These are phyloP conservation scores for Talaromyces amestolkiae DNA, from an alignment of 2,329 filamentous ascomycete genomes.

Conservation along the genomic window DNA sequence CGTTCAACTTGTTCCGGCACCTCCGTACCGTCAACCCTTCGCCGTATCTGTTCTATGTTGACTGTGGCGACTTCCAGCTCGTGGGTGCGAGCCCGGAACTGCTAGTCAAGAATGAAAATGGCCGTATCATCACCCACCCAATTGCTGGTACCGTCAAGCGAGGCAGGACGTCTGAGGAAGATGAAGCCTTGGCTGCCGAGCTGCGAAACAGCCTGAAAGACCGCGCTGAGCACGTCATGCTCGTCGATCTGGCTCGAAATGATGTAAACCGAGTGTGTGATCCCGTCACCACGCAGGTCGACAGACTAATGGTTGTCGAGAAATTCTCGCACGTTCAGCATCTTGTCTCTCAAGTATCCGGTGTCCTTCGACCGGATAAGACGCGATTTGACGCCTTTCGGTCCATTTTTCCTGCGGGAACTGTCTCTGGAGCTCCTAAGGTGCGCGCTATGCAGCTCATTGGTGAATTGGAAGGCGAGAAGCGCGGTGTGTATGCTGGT, in stretches of 20 bases:
- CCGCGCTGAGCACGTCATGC: conserved; percentile 92
- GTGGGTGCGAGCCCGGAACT: conserved; percentile 93
- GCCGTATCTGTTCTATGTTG: conserved; percentile 94
- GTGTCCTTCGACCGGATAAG: conserved; percentile 76
- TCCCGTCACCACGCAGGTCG: conserved; percentile 82
- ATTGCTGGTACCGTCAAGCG: conserved; percentile 95
- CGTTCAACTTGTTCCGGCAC: conserved; percentile 97
- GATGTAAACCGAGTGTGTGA: conserved; percentile 96
- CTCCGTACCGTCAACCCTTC: conserved; percentile 94
- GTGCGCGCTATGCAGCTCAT: conserved; percentile 97
- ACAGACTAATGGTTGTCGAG: conserved; percentile 90
- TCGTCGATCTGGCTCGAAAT: conserved; percentile 93
- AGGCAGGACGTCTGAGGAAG: conserved; percentile 75
- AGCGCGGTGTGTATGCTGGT: conserved; percentile 91
- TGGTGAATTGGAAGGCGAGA: conserved; percentile 88
- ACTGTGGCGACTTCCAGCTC: conserved; percentile 89
- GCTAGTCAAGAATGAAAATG: conserved; percentile 83
- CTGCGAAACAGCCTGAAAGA: conserved; percentile 82
- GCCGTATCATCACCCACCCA: conserved; percentile 89
- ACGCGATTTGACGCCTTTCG: conserved; percentile 94
- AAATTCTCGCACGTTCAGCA: conserved; percentile 97
- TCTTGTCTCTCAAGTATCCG: conserved; percentile 91
- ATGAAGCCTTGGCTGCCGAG: conserved; percentile 75
- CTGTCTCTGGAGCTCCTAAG: conserved; percentile 92
- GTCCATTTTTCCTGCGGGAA: conserved; percentile 94